Percentiles rank a stretch among this genome's conserved stretches.
Evolutionary conservation across 805 yeast genomes (phyloP).

Genomic region (Tetrapisispora namnaoensis): DNA sequence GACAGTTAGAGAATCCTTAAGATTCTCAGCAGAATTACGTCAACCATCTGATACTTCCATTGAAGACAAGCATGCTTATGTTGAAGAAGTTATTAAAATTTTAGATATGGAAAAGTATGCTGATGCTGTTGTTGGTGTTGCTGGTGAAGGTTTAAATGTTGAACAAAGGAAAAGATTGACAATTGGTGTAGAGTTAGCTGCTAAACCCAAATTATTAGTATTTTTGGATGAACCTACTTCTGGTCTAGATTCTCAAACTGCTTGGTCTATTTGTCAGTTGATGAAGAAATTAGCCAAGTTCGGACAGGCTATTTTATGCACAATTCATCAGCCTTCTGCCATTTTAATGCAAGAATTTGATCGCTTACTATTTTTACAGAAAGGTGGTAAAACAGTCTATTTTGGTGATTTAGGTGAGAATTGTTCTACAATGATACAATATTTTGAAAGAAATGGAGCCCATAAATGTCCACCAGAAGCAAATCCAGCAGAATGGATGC

Average conservation of each 20-base stretch:
- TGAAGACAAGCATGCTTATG: constrained; percentile 53
- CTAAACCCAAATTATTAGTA: constrained; percentile 49
- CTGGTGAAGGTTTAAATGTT: constrained; percentile 60
- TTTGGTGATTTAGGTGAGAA: constrained; percentile 61
- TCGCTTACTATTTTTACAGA: constrained; percentile 56
- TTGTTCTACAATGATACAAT: constrained; percentile 47
- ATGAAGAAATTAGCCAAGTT: constrained; percentile 49
- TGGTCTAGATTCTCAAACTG: constrained; percentile 60
- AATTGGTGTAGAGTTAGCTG: constrained; percentile 58
- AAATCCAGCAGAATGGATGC: constrained; percentile 89
- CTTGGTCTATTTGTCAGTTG: constrained; percentile 55
- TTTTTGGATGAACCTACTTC: constrained; percentile 64
- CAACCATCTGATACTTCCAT: constrained; percentile 45
- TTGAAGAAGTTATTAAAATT: constrained; percentile 52
- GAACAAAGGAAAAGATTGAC: constrained; percentile 55
- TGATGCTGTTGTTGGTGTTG: constrained; percentile 65
- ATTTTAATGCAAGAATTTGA: constrained; percentile 69
- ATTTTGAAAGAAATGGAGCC: constrained; percentile 60
- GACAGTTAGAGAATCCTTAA: constrained; percentile 64
- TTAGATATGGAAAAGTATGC: constrained; percentile 57
- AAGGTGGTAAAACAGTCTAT: constrained; percentile 66
- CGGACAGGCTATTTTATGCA: constrained; percentile 60
- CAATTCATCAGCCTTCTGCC: constrained; percentile 84
- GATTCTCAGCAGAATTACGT: constrained; percentile 58
- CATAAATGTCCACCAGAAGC: constrained; percentile 56